phyloP scores from a whole-genome alignment of 148 eudicot species.

The Camellia sinensis region DNA sequence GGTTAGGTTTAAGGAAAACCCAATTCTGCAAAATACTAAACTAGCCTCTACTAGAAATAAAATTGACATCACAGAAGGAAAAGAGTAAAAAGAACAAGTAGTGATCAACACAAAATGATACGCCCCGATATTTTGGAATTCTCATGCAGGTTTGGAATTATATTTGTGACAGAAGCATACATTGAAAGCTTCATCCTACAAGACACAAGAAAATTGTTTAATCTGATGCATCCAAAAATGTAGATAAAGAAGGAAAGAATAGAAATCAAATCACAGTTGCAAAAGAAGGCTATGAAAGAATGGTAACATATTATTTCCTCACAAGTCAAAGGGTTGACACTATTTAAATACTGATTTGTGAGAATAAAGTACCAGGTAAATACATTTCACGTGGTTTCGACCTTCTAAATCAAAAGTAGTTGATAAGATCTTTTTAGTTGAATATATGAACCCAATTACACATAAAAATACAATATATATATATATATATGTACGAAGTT shows the following conservation, averaged over 20 bases:
- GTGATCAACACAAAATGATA: slow-evolving; percentile 50
- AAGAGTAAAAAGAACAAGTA: background rate
- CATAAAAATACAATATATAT: background rate
- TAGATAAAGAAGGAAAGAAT: background rate
- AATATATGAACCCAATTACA: background rate
- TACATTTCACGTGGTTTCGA: background rate
- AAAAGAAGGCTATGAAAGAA: no score
- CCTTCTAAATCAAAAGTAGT: background rate
- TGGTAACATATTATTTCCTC: no score
- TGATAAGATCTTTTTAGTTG: background rate
- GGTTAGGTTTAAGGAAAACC: slow-evolving; percentile 33
- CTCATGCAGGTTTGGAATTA: slow-evolving; percentile 65
- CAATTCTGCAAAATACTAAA: background rate
- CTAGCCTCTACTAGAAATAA: background rate
- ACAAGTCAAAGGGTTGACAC: no score
- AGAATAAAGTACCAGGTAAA: no score
- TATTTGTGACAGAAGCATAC: slow-evolving; percentile 81
- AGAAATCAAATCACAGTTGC: background rate
- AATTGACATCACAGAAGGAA: background rate
- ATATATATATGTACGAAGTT: background rate
- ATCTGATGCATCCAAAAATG: background rate
- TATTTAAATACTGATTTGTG: no score
- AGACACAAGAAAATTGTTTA: slow-evolving; percentile 13
- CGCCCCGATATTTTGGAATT: slow-evolving; percentile 64
- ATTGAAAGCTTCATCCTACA: slow-evolving; percentile 90